Percentiles rank a stretch among this genome's conserved stretches.
Evolutionary conservation across 805 yeast species (phyloP).

Genomic region (Metschnikowia rubicola): DNA sequence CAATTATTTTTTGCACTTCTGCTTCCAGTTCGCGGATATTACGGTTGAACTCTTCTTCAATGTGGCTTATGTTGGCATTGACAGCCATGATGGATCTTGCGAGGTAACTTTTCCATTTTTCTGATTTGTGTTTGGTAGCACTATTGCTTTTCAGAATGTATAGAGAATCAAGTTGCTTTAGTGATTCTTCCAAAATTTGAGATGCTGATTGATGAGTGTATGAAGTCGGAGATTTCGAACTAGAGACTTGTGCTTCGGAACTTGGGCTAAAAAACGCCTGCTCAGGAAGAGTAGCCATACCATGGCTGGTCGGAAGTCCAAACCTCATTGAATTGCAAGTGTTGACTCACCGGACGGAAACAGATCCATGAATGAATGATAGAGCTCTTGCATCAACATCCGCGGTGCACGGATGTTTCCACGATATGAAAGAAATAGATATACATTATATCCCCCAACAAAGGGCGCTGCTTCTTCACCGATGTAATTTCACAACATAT

Average conservation of each 20-base stretch:
- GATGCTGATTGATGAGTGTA: not conserved
- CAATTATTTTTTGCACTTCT: slow-evolving; percentile 6
- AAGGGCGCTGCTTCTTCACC: no score
- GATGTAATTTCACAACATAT: no score
- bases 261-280: not conserved
- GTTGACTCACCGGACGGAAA: no score
- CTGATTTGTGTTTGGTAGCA: not conserved
- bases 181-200: slow-evolving; percentile 7
- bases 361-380: no score
- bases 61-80: not conserved
- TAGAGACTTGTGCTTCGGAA: no score
- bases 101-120: slow-evolving; percentile 2
- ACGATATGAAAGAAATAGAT: no score
- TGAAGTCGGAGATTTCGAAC: not conserved
- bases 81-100: not conserved
- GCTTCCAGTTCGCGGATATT: slow-evolving; percentile 2
- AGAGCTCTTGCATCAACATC: no score
- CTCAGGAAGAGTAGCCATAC: not conserved
- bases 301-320: not conserved
- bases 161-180: slow-evolving; percentile 4
- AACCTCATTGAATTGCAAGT: slow-evolving; percentile 1
- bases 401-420: no score
- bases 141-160: slow-evolving; percentile 2
- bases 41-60: slow-evolving; percentile 1
- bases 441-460: no score